Percentiles rank a stretch among this genome's conserved stretches.
Conservation (phyloP, 2,329 filamentous ascomycete species). For the Trichoderma harzianum region DNA sequence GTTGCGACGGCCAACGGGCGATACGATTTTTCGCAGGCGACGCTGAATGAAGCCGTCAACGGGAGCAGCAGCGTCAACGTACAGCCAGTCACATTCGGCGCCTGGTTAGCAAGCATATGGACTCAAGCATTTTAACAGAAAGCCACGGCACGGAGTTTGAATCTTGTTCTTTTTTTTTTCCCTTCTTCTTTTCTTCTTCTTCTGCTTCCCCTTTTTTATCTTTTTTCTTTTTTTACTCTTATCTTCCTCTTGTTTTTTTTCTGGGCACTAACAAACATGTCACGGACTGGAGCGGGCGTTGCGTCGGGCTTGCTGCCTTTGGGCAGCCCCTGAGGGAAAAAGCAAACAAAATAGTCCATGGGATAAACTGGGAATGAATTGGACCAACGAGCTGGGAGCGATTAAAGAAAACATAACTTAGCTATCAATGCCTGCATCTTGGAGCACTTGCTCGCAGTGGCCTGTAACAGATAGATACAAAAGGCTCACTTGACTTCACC, state of each 20-base stretch:
- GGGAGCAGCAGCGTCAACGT: slow-evolving; percentile 38
- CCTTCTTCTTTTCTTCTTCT: neutral
- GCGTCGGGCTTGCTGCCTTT: slow-evolving; percentile 9
- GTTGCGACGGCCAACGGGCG: slow-evolving; percentile 65
- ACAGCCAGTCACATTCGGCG: slow-evolving; percentile 48
- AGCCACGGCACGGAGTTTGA: neutral
- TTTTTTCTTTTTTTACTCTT: neutral
- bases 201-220: neutral
- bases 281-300: slow-evolving; percentile 18
- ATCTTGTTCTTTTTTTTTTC: neutral
- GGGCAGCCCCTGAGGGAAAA: slow-evolving; percentile 1
- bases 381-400: neutral
- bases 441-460: slow-evolving; percentile 11
- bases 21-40: slow-evolving; percentile 61
- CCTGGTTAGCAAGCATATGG: slow-evolving; percentile 46
- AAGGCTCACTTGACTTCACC: neutral
- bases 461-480: slow-evolving; percentile 14
- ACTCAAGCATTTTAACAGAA: slow-evolving; percentile 18
- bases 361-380: neutral
- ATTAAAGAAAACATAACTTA: neutral
- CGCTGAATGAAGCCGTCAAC: slow-evolving; percentile 53
- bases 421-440: neutral
- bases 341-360: neutral
- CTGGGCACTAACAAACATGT: neutral
- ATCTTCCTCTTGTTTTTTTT: neutral